Percentiles rank a stretch among this genome's conserved stretches.
phyloP scores from a whole-genome alignment of 371 early-diverging fungal genomes.

The Massospora cicadina region DNA sequence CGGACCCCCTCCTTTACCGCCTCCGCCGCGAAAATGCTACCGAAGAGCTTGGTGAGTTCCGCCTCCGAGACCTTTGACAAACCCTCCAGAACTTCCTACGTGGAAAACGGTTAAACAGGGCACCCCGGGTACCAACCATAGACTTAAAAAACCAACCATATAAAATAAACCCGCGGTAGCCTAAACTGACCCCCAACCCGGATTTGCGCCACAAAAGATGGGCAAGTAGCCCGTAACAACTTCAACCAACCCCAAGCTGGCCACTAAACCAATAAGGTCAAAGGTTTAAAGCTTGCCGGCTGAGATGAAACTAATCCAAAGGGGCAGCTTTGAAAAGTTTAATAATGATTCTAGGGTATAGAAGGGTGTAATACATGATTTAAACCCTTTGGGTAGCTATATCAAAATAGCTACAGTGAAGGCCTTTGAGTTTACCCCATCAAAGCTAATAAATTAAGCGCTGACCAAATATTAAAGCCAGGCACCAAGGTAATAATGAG shows the following conservation, averaged over 20 bases:
- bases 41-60: conserved; percentile 22
- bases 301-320: no score
- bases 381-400: no score
- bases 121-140: not conserved
- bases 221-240: not conserved
- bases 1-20: conserved; percentile 25
- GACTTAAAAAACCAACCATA: not conserved
- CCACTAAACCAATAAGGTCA: not conserved
- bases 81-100: conserved; percentile 51
- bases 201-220: not conserved
- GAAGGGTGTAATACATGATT: no score
- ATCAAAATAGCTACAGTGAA: no score
- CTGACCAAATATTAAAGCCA: not conserved
- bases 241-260: not conserved
- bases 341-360: not conserved
- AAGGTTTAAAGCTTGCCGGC: not conserved
- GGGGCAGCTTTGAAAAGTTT: not conserved
- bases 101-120: not conserved
- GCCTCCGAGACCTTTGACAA: conserved; percentile 31
- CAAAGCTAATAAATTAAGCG: no score
- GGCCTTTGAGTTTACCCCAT: no score
- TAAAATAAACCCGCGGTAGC: not conserved
- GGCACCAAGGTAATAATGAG: not conserved
- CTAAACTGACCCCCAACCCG: not conserved
- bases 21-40: conserved; percentile 33